Conservation (phyloP, 768 basidiomycete genomes). For the Hygrocybe punicea region DNA sequence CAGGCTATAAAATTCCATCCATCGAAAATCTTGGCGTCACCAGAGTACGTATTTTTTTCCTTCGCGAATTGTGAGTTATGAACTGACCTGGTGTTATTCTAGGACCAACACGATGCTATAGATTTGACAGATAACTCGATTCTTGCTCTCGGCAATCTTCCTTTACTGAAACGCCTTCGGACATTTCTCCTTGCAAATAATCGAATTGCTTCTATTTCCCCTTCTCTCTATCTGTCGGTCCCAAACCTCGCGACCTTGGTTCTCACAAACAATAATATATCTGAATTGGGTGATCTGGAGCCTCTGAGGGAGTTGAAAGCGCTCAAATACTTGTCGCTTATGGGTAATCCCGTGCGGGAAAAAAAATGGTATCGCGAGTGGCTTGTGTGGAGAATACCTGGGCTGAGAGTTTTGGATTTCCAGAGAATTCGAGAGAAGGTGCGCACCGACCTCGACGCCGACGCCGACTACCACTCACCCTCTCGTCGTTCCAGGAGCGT, state of each 20-base stretch:
- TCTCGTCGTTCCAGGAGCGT: constrained; percentile 59
- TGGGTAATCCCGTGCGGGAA: constrained; percentile 83
- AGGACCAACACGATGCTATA: constrained; percentile 94
- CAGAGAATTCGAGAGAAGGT: constrained; percentile 94
- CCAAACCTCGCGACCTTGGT: constrained; percentile 83
- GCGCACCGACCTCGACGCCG: constrained; percentile 42
- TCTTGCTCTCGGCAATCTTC: constrained; percentile 76
- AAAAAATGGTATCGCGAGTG: constrained; percentile 97
- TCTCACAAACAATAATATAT: constrained; percentile 77
- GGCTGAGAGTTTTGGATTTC: constrained; percentile 90
- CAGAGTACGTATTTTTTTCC: constrained; percentile 49
- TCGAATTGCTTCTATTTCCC: constrained; percentile 77
- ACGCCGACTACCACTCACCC: constrained; percentile 5
- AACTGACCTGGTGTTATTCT: constrained; percentile 12
- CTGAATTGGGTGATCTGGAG: constrained; percentile 81
- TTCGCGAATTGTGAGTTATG: constrained; percentile 14
- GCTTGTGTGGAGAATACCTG: constrained; percentile 85
- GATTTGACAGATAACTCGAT: constrained; percentile 93
- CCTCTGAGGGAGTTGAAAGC: constrained; percentile 71
- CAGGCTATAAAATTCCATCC: constrained; percentile 90
- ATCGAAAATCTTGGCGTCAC: constrained; percentile 97
- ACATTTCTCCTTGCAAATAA: constrained; percentile 89
- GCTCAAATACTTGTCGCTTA: constrained; percentile 70
- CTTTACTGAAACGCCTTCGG: constrained; percentile 77
- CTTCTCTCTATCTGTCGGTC: constrained; percentile 75